Evolutionary conservation across 768 basidiomycete species (phyloP), one percentile per base, ranked within the genome.

Genomic region (Postia placenta): DNA sequence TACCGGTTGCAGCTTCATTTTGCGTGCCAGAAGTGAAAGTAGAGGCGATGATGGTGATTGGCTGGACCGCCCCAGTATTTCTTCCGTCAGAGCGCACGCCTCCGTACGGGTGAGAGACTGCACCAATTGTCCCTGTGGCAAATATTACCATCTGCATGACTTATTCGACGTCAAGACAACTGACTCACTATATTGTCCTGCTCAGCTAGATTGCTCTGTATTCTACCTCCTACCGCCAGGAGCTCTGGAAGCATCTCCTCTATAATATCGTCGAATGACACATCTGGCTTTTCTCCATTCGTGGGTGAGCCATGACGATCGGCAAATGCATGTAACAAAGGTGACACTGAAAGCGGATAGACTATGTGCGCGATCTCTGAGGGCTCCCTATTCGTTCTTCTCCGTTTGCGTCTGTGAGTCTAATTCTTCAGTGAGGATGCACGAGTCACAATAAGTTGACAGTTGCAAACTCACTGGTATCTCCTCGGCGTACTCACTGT

Each of bases 201-300:
- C 23, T 60, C 56, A 26, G 56, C 50, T 11, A 51, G 42, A 27
- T 47, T 56, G 20, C 58, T 53, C 52, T 63, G 64, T 5, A 59
- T 47, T n/a, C 24, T 47, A 11, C 58, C 52, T 48, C 69, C 63
- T 12, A 61, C 62, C 37, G 62, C 62, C 24, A 69, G 48, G 20
- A 60, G 67, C 42, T 75, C 68, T 15, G 66, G 61, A 17, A 73
- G 58, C 4, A 69, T 37, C 4, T 47, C 44, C 20, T 64, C 62
- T 37, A 73, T 66, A 23, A 59, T 52, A 11, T 58, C 46, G 33
- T 74, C 73, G 50, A 74, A 71, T 4, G 66, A 52, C 9, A 9
- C 17, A 27, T 49, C 53, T 30, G 40, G 41, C 2, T 42, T 45
- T 46, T 48, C 56, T 36, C 0, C 12, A 19, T 45, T 42, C 25